Base-by-base conservation (phyloP, 192 early-diverging fungal genomes). In the Linnemannia elongata region DNA sequence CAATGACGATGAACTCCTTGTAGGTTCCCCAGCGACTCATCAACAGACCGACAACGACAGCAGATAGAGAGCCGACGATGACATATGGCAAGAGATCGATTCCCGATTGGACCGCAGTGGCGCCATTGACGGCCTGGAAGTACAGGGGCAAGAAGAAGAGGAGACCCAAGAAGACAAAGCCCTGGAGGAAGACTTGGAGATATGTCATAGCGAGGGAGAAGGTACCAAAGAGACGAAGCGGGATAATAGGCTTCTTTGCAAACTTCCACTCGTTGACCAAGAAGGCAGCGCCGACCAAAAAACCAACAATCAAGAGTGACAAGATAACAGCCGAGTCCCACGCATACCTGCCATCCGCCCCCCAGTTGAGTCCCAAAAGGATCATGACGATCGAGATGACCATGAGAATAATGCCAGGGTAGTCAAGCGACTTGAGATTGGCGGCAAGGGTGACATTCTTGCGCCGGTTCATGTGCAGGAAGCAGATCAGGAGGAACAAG, bases 111-210 rank as follows among this genome's bases (percentile, higher is more conserved):
- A 95, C 95, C 0, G 97, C 94, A 33, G 90, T 83, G 33, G 94
- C 91, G 44, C 93, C 94, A 71, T 93, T 89, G 12, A 97, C 95
- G 49, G 98, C 90, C 81, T 97, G 94, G 85, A 97, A 97, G 89
- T 94, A 97, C 24, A 94, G 76, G 30, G 95, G 94, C 44, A 95
- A 77, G 88, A 96, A 98, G 85, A 94, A 97, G 6, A 95, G 88
- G 9, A 93, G 82, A 0, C 90, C 91, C 63, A 92, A 88, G 17
- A 93, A 94, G 4, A 91, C 89, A 22, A 94, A 92, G 10, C 94
- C 92, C 41, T 91, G 91, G 78, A 96, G 93, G 72, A 94, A 90
- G 66, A 93, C 91, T 30, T 89, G 89, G 1, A 90, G 35, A 39
- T 95, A 93, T 7, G 93, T 92, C 57, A 94, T 80, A 15, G 93